Percentiles rank a stretch among this genome's conserved stretches.
These are phyloP conservation scores for Mycosphaerella arachidis DNA, from an alignment of 2,329 filamentous ascomycete species.

Conservation along the genomic window DNA sequence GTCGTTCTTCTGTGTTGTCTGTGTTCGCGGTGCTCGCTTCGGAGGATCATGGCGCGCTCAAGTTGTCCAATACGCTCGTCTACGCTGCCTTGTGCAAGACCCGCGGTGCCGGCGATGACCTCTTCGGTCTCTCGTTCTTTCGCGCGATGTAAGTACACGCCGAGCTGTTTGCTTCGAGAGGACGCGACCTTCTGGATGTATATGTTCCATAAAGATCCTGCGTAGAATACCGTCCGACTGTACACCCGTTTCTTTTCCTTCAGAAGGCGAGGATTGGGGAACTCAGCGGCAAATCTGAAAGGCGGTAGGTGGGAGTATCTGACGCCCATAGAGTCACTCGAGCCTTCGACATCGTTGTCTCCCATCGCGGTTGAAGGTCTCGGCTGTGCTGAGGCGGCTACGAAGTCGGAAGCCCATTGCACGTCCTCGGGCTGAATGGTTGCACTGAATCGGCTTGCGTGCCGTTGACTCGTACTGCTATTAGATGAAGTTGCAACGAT, in stretches of 20 bases:
- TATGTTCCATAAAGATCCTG: constrained; percentile 58
- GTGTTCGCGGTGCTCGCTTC: constrained; percentile 33
- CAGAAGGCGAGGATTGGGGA: constrained; percentile 51
- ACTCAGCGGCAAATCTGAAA: constrained; percentile 56
- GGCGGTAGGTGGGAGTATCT: constrained; percentile 54
- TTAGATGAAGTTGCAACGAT: constrained; percentile 43
- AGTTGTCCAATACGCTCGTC: constrained; percentile 52
- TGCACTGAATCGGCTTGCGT: constrained; percentile 46
- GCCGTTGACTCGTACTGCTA: constrained; percentile 39
- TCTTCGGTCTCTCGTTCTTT: constrained; percentile 52
- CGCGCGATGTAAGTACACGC: constrained; percentile 56
- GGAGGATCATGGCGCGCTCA: constrained; percentile 50
- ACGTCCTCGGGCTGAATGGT: constrained; percentile 52
- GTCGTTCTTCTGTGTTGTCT: constrained; percentile 26
- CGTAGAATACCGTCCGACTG: constrained; percentile 56
- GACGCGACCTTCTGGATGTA: constrained; percentile 57
- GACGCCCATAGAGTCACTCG: constrained; percentile 27
- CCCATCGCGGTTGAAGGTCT: constrained; percentile 18
- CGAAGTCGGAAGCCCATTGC: constrained; percentile 54
- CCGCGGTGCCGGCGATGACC: constrained; percentile 36
- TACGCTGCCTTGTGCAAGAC: constrained; percentile 41
- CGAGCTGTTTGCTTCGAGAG: constrained; percentile 53
- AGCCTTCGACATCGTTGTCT: constrained; percentile 2
- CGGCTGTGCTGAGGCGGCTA: constrained; percentile 40
- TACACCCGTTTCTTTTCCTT: constrained; percentile 59